Evolutionary conservation across 176 grass and related monocot species (phyloP).

Genomic region (Aegilops sharonensis): DNA sequence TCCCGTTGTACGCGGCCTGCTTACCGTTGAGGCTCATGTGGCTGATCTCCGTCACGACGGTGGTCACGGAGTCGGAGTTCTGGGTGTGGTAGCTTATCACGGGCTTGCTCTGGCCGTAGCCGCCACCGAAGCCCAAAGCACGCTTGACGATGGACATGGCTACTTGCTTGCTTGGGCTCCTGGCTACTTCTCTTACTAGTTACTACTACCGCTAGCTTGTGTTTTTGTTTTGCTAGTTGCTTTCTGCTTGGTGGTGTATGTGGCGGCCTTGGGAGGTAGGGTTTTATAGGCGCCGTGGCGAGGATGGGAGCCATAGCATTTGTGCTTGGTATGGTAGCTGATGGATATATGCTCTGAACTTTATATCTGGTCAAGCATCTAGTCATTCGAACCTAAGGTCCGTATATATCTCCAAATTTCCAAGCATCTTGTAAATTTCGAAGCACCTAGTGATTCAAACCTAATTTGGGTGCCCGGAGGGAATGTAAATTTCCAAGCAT

Average conservation of each 20-base stretch:
- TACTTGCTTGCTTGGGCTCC: neutral
- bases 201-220: neutral
- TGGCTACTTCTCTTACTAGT: too few species aligned
- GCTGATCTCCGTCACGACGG: constrained; percentile 37
- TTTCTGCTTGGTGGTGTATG: neutral
- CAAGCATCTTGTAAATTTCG: too few species aligned
- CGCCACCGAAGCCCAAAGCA: neutral
- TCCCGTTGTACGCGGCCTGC: neutral
- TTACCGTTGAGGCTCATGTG: constrained; percentile 32
- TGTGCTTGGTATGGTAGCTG: neutral
- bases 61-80: constrained; percentile 23
- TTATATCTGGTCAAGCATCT: constrained; percentile 27
- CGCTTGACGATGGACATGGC: neutral
- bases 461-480: too few species aligned
- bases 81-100: constrained; percentile 35
- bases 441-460: neutral
- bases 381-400: neutral
- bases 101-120: constrained; percentile 23
- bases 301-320: neutral
- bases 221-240: neutral
- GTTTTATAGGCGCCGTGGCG: constrained; percentile 12
- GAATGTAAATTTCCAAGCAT: too few species aligned
- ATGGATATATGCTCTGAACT: constrained; percentile 13
- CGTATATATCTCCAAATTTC: too few species aligned
- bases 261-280: neutral